Evolutionary conservation across 768 basidiomycete species (phyloP).

Genomic region (Termitomyces sp.): DNA sequence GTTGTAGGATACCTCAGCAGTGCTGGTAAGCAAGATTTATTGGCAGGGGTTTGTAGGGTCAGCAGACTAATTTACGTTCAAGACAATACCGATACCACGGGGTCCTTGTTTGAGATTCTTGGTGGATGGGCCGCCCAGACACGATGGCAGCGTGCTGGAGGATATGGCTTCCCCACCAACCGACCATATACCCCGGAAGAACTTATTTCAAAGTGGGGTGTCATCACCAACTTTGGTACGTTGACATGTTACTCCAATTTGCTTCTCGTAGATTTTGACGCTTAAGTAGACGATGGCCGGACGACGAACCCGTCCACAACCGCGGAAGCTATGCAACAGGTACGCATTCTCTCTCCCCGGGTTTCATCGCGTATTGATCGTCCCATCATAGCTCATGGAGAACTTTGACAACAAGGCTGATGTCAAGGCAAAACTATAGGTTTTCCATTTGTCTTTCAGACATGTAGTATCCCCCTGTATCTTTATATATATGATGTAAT

Average conservation of each 20-base stretch:
- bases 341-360: constrained; percentile 21
- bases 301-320: constrained; percentile 76
- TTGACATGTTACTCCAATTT: constrained; percentile 3
- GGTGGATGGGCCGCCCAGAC: constrained; percentile 93
- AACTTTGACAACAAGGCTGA: constrained; percentile 47
- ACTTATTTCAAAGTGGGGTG: constrained; percentile 71
- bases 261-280: not conserved
- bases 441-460: not conserved
- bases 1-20: constrained; percentile 88
- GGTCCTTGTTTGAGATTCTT: constrained; percentile 76
- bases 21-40: constrained; percentile 35
- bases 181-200: constrained; percentile 74
- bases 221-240: constrained; percentile 81
- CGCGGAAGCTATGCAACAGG: constrained; percentile 73
- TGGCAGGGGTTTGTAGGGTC: too few relatives aligned
- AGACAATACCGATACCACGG: constrained; percentile 71
- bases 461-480: not conserved
- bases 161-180: constrained; percentile 81
- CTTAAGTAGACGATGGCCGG: constrained; percentile 60
- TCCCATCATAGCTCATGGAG: constrained; percentile 30
- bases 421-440: constrained; percentile 29
- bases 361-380: not conserved
- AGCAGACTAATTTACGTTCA: not conserved
- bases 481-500: not conserved
- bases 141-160: constrained; percentile 89